Evolutionary conservation across 2,329 filamentous ascomycete genomes (phyloP).

Genomic region (Alternaria ventricosa): DNA sequence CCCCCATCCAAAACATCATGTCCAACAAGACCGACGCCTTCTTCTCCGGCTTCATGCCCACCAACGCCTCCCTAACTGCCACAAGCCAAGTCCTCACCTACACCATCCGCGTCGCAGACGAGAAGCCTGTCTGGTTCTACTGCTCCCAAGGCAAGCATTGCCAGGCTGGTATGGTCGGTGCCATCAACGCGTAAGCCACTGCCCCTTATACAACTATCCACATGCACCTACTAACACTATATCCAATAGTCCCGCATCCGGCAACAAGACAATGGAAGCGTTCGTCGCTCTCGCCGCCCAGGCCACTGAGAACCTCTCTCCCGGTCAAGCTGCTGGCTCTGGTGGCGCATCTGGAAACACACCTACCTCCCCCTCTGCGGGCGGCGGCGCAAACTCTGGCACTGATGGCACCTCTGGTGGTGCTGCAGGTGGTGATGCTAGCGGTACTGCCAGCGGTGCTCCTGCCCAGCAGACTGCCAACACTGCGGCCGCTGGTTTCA

Average conservation of each 20-base stretch:
- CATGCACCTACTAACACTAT: constrained; percentile 21
- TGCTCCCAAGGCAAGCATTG: constrained; percentile 79
- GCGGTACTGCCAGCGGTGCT: constrained; percentile 13
- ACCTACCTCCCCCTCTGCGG: constrained; percentile 10
- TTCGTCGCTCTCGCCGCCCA: constrained; percentile 47
- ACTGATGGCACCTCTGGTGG: not conserved
- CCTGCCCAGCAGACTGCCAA: constrained; percentile 37
- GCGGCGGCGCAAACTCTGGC: constrained; percentile 13
- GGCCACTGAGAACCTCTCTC: constrained; percentile 52
- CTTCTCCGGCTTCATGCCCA: constrained; percentile 70
- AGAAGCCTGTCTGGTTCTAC: constrained; percentile 78
- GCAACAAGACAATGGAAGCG: constrained; percentile 44
- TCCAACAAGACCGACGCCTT: constrained; percentile 61
- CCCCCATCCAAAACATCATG: constrained; percentile 60
- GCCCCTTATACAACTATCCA: not conserved
- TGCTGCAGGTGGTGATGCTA: constrained; percentile 15
- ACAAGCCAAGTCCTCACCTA: constrained; percentile 65
- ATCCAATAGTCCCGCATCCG: constrained; percentile 32
- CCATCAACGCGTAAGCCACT: constrained; percentile 72
- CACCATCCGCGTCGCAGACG: constrained; percentile 72
- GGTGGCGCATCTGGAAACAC: constrained; percentile 12
- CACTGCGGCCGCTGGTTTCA: constrained; percentile 28
- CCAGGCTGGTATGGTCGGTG: constrained; percentile 75
- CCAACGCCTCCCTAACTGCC: constrained; percentile 43
- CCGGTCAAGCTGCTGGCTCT: constrained; percentile 43